These are phyloP conservation scores for Pyracantha coccinea DNA, from an alignment of 331 rosid genomes.

Conservation along the genomic window DNA sequence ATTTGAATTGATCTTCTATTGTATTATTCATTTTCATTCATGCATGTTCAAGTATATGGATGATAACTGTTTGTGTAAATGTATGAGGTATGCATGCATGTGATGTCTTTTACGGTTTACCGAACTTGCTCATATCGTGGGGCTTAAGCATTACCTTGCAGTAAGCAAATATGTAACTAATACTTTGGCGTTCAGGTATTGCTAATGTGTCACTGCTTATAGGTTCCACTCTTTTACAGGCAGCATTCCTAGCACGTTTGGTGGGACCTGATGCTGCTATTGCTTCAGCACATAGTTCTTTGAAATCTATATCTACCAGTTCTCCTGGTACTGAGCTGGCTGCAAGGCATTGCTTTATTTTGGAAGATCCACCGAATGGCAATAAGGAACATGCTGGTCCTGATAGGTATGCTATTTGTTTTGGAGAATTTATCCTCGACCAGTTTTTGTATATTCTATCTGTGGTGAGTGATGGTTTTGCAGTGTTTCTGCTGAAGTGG, in stretches of 20 bases:
- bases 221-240: conserved; percentile 41
- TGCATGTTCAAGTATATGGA: background rate
- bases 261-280: conserved; percentile 74
- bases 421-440: conserved; percentile 7
- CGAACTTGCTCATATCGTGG: background rate
- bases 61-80: background rate
- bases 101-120: background rate
- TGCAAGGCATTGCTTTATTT: conserved; percentile 61
- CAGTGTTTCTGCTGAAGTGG: conserved; percentile 37
- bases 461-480: conserved; percentile 22
- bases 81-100: background rate
- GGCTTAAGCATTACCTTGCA: background rate
- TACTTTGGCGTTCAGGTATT: background rate
- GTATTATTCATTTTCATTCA: background rate
- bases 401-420: conserved; percentile 45
- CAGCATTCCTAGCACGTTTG: conserved; percentile 62
- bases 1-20: background rate
- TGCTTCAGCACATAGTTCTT: conserved; percentile 70
- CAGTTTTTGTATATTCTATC: conserved; percentile 9
- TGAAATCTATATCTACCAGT: conserved; percentile 52
- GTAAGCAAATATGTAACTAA: background rate
- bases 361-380: conserved; percentile 69
- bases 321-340: conserved; percentile 65
- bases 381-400: conserved; percentile 36
- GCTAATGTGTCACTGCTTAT: background rate